Conservation (phyloP, 164 flowering plant species). For the Nelumbo lutea region DNA sequence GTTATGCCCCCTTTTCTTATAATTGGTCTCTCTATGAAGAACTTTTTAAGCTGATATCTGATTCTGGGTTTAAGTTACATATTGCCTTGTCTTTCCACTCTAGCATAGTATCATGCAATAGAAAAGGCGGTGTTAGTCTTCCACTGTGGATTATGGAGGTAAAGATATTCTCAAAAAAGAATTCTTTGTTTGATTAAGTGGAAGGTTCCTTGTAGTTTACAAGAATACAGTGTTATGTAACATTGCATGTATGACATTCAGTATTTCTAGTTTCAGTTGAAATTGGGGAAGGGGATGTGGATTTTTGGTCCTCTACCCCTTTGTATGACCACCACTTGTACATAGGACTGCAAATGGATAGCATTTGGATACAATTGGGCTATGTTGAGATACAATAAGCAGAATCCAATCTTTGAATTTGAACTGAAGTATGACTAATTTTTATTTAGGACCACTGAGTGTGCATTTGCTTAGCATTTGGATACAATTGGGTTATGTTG, state of each 20-base stretch:
- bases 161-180: not conserved
- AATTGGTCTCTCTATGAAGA: slow-evolving; percentile 56
- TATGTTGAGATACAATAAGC: too few relatives aligned
- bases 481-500: too few relatives aligned
- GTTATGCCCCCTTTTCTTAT: slow-evolving; percentile 40
- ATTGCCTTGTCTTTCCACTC: slow-evolving; percentile 56
- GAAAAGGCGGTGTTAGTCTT: slow-evolving; percentile 36
- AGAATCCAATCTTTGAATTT: too few relatives aligned
- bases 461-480: too few relatives aligned
- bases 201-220: not conserved
- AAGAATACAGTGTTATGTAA: not conserved
- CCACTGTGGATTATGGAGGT: slow-evolving; percentile 54
- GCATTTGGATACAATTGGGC: too few relatives aligned
- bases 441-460: too few relatives aligned
- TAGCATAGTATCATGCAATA: slow-evolving; percentile 22
- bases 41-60: slow-evolving; percentile 39
- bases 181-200: not conserved
- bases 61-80: slow-evolving; percentile 50
- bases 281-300: too few relatives aligned
- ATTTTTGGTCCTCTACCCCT: too few relatives aligned
- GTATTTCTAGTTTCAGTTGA: too few relatives aligned
- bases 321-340: too few relatives aligned
- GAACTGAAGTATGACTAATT: too few relatives aligned
- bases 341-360: too few relatives aligned
- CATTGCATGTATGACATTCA: not conserved